These are phyloP conservation scores for Fusarium sp. DNA, from an alignment of 2,329 filamentous ascomycete species.

Conservation along the genomic window DNA sequence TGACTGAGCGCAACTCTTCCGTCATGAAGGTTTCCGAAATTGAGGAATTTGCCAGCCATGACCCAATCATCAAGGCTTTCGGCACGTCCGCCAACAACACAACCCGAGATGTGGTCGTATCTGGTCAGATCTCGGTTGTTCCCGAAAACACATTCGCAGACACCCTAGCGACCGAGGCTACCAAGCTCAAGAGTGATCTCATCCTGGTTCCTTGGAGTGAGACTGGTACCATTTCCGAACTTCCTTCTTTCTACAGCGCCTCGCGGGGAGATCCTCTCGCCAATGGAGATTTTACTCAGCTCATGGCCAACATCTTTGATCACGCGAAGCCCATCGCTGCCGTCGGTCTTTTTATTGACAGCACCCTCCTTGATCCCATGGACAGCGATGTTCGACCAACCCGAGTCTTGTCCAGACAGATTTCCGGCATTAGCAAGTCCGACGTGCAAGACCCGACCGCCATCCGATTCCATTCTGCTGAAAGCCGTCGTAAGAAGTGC, in stretches of 20 bases:
- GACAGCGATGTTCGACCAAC: neutral
- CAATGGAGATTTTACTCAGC: slow-evolving; percentile 22
- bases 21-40: slow-evolving; percentile 92
- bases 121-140: slow-evolving; percentile 82
- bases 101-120: slow-evolving; percentile 70
- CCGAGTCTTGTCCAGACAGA: slow-evolving; percentile 8
- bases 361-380: slow-evolving; percentile 17
- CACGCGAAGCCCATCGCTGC: slow-evolving; percentile 2
- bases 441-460: slow-evolving; percentile 9
- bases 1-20: slow-evolving; percentile 91
- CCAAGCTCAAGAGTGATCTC: slow-evolving; percentile 76
- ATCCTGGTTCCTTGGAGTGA: slow-evolving; percentile 86
- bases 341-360: slow-evolving; percentile 18
- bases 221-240: slow-evolving; percentile 18
- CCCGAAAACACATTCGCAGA: slow-evolving; percentile 83
- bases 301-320: slow-evolving; percentile 22
- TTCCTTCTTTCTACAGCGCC: slow-evolving; percentile 26
- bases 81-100: slow-evolving; percentile 54
- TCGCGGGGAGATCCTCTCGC: slow-evolving; percentile 19
- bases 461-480: slow-evolving; percentile 21
- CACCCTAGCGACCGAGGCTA: slow-evolving; percentile 77
- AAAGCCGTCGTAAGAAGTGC: slow-evolving; percentile 63
- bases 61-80: slow-evolving; percentile 91
- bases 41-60: slow-evolving; percentile 76
- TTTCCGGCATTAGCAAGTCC: slow-evolving; percentile 10